Base-by-base conservation (phyloP, 2,329 filamentous ascomycete species). In the Raffaelea deltoideospora region DNA sequence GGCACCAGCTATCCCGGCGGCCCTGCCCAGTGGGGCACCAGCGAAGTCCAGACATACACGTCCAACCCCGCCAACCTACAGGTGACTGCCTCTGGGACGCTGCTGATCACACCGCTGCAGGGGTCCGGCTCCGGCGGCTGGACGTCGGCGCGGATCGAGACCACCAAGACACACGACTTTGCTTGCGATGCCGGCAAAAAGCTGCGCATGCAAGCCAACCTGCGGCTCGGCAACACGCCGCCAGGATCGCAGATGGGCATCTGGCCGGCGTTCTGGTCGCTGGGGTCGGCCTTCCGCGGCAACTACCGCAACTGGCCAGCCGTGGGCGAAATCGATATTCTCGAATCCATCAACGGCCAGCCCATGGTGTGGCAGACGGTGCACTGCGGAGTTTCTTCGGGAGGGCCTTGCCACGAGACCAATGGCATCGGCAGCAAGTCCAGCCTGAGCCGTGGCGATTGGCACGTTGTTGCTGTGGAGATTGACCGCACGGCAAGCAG, bases 391-490 rank as follows among this genome's bases (percentile, higher is more conserved):
- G 43, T 44, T 3, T 47, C 48, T 33, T 47, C 48, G 3, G 58
- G 57, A 17, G 63, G 61, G 1, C 53, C 55, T 1, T 65, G 62
- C 46, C 53, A 57, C 29, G 62, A 65, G 47, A 51, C 53, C 19
- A 50, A 45, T 15, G 61, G 61, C 15, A 42, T 59, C 33, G 47
- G 45, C 15, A 42, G 36, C 21, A 46, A 37, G 15, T 37, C 42
- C 8, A 15, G 34, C 29, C 39, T 57, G 11, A 37, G 41, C 5
- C 47, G 50, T 18, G 54, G 51, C 21, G 42, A 41, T 14, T 65
- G 53, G 44, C 66, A 72, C 45, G 60, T 55, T 4, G 70, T 65
- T 58, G 54, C 61, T 2, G 54, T 72, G 31, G 56, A 63, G 40
- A 58, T 70, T 40, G 63, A 73, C 45, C 62, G 66, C 24, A 60